Percentiles rank a stretch among this genome's conserved stretches.
phyloP scores from a whole-genome alignment of 768 basidiomycete genomes.

The Russula foetens region DNA sequence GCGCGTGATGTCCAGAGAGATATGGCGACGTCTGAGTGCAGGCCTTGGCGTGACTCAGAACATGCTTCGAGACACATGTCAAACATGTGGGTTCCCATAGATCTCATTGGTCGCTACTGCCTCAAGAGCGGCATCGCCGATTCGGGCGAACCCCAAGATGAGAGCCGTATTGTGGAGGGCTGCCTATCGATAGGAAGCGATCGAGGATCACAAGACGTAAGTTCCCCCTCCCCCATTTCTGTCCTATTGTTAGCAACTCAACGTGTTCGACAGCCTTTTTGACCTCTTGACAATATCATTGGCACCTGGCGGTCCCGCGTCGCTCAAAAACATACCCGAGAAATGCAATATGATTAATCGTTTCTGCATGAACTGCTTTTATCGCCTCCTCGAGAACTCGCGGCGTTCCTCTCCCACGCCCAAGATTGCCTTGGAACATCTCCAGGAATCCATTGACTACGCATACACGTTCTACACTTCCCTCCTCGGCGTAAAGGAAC shows the following conservation, averaged over 20 bases:
- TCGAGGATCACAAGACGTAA: conserved; percentile 78
- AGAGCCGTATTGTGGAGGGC: conserved; percentile 29
- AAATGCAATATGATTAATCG: conserved; percentile 95
- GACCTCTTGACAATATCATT: conserved; percentile 80
- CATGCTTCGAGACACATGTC: too few species aligned
- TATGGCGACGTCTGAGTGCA: too few species aligned
- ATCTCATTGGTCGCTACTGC: too few species aligned
- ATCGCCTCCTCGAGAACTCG: conserved; percentile 83
- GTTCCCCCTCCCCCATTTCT: conserved; percentile 27
- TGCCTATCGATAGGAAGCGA: conserved; percentile 36
- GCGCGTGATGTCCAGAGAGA: too few species aligned
- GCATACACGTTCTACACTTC: conserved; percentile 92
- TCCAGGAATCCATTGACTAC: conserved; percentile 92
- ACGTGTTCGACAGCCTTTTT: conserved; percentile 53
- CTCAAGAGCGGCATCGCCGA: too few species aligned
- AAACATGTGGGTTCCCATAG: too few species aligned
- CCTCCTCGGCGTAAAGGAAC: conserved; percentile 77
- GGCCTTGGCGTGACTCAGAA: too few species aligned
- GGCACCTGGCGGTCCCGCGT: conserved; percentile 81
- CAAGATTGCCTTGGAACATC: conserved; percentile 74
- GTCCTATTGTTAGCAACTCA: conserved; percentile 1
- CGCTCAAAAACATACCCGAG: conserved; percentile 78
- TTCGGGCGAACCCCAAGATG: conserved; percentile 46
- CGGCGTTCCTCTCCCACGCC: conserved; percentile 72
- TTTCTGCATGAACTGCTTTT: conserved; percentile 87